Base-by-base conservation (phyloP, 2,329 filamentous ascomycete genomes). In the Colletotrichum sp. region DNA sequence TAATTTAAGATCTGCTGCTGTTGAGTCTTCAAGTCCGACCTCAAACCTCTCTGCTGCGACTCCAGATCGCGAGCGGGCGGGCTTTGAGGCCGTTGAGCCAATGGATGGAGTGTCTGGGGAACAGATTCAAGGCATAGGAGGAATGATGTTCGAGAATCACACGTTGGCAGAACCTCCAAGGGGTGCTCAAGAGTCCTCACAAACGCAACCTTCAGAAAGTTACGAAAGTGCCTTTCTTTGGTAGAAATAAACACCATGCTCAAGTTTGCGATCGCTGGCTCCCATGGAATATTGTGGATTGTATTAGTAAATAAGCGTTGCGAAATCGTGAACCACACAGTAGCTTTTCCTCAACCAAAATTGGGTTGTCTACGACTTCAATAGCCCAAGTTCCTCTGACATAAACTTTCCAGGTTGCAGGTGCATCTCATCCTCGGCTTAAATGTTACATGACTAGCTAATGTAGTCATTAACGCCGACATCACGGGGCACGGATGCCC, bases 221-320 rank as follows among this genome's bases (percentile, higher is more conserved):
- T 75, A 65, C 5, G 72, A 75, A 24, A 60, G 21, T 16, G 67
- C 60, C 8, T 75, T 71, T 30, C 32, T 75, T 52, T 75, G 60
- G 67, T 75, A 68, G 44, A n/a, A 62, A 49, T 49, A 49, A 49
- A 49, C 18, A 49, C 18, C 9, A 49, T 49, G 39, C 39, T 0
- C 18, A 49, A 49, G 39, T n/a, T 44, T 49, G 39, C 18, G 39
- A 49, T 49, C 18, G 39, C 18, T 49, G 39, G 39, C 39, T 49
- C 9, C 39, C 1, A 49, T 49, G 18, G 18, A 12, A 49, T 12
- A n/a, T n/a, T 12, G 18, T 44, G 39, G 1, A n/a, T 44, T 44
- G 39, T 44, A n/a, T n/a, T n/a, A 44, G 39, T 44, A n/a, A 3
- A n/a, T 6, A 49, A 1, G 39, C 39, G 18, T 49, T 18, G 16